Conservation (phyloP, 129 eudicot genomes). For the Centaurea solstitialis region DNA sequence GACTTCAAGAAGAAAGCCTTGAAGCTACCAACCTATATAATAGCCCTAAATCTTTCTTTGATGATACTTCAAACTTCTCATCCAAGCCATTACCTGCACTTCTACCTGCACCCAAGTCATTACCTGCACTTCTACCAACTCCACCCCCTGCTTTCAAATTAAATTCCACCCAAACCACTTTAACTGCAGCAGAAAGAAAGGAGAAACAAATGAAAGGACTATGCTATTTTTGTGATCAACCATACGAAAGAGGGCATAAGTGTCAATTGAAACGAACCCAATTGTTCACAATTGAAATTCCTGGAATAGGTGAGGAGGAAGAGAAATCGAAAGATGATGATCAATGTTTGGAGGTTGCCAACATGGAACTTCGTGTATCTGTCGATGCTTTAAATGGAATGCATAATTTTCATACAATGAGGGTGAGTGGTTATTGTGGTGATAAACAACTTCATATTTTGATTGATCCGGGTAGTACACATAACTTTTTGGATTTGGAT, state of each 20-base stretch:
- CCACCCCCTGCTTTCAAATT: too few species aligned
- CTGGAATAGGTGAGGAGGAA: neutral
- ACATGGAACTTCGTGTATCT: neutral
- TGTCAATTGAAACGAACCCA: neutral
- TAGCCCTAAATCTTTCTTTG: too few species aligned
- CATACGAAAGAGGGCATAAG: neutral
- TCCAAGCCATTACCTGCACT: too few species aligned
- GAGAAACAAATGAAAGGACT: neutral
- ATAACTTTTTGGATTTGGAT: neutral
- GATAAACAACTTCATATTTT: neutral
- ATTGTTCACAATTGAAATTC: neutral
- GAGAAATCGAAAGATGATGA: neutral
- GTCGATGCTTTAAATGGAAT: neutral
- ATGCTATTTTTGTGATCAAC: neutral
- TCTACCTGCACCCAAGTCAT: too few species aligned
- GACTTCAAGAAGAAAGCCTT: too few species aligned
- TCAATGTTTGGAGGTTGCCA: neutral
- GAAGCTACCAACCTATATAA: too few species aligned
- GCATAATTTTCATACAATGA: neutral
- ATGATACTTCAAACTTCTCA: too few species aligned
- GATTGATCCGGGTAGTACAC: neutral
- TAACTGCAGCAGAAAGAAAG: too few species aligned
- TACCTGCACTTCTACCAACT: too few species aligned
- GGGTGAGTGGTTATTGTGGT: neutral
- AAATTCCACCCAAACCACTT: too few species aligned